Percentiles rank a stretch among this genome's conserved stretches.
Conservation (phyloP, 1,284 basidiomycete species). For the Irpex sp. region DNA sequence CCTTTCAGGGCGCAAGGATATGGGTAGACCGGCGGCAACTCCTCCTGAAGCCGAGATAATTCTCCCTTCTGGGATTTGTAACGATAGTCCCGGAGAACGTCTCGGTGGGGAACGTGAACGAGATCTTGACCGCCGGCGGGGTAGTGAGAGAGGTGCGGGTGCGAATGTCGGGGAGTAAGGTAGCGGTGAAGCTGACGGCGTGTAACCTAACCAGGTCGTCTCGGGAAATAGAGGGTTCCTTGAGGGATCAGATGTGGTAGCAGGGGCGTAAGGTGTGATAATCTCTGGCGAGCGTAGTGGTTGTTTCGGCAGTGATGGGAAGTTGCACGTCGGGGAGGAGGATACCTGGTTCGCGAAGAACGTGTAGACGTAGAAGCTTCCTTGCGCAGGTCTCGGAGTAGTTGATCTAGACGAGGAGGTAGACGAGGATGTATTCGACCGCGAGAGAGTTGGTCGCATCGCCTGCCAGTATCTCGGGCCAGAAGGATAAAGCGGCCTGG, state of each 20-base stretch:
- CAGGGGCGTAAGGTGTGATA: not conserved
- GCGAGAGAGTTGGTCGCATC: not conserved
- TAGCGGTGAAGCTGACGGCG: constrained; percentile 1
- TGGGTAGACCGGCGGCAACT: not conserved
- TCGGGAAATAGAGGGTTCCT: not conserved
- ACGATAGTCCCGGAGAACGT: not conserved
- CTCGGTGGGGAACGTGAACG: not conserved
- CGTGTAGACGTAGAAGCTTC: constrained; percentile 16
- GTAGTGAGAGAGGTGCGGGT: not conserved
- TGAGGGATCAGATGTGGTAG: not conserved
- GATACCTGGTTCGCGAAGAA: constrained; percentile 16
- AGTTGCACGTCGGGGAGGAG: constrained; percentile 2
- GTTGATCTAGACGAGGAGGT: not conserved
- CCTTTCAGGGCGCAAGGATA: not conserved
- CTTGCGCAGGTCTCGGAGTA: not conserved
- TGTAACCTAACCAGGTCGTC: constrained; percentile 4
- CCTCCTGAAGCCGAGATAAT: not conserved
- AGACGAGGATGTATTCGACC: not conserved
- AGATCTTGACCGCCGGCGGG: not conserved
- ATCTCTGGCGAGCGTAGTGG: constrained; percentile 4
- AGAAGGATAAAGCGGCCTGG: constrained; percentile 12
- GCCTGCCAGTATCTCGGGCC: constrained; percentile 12
- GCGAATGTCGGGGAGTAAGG: constrained; percentile 8
- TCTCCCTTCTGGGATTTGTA: not conserved
- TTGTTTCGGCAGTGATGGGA: not conserved